Percentiles rank a stretch among this genome's conserved stretches.
Evolutionary conservation across 192 early-diverging fungal genomes (phyloP).

Genomic region (Obelidium mucronatum): DNA sequence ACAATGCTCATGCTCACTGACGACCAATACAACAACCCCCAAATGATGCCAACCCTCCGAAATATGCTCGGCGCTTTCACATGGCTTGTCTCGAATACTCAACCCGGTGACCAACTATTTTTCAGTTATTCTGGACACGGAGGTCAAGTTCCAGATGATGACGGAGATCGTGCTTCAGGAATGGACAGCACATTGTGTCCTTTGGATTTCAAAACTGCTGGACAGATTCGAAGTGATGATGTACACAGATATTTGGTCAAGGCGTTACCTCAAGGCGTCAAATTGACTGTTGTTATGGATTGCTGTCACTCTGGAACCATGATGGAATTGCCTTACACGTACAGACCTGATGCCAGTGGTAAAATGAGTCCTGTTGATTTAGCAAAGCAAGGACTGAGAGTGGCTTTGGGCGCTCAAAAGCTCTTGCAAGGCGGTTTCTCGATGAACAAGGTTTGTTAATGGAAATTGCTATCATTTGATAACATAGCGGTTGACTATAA

Average conservation of each 20-base stretch:
- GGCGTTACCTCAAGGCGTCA: conserved; percentile 70
- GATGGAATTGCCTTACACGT: conserved; percentile 38
- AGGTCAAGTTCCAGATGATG: conserved; percentile 55
- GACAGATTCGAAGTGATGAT: conserved; percentile 74
- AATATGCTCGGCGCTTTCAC: conserved; percentile 59
- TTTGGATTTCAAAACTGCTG: conserved; percentile 71
- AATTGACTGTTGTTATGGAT: conserved; percentile 77
- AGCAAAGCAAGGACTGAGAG: background rate
- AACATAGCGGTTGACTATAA: no score
- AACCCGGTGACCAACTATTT: conserved; percentile 59
- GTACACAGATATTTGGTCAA: conserved; percentile 68
- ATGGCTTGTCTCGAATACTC: conserved; percentile 59
- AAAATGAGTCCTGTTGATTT: conserved; percentile 8
- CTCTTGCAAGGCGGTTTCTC: conserved; percentile 24
- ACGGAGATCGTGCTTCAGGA: conserved; percentile 37
- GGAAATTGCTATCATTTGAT: no score
- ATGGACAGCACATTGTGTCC: conserved; percentile 68
- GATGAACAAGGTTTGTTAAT: background rate
- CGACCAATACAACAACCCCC: conserved; percentile 47
- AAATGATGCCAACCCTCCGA: conserved; percentile 47
- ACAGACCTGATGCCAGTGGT: conserved; percentile 30
- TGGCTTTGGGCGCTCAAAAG: background rate
- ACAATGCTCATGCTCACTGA: conserved; percentile 48
- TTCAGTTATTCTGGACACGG: conserved; percentile 64
- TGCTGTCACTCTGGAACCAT: conserved; percentile 65